phyloP scores from a whole-genome alignment of 1,284 basidiomycete species.

The Rugiboletus extremiorientalis region DNA sequence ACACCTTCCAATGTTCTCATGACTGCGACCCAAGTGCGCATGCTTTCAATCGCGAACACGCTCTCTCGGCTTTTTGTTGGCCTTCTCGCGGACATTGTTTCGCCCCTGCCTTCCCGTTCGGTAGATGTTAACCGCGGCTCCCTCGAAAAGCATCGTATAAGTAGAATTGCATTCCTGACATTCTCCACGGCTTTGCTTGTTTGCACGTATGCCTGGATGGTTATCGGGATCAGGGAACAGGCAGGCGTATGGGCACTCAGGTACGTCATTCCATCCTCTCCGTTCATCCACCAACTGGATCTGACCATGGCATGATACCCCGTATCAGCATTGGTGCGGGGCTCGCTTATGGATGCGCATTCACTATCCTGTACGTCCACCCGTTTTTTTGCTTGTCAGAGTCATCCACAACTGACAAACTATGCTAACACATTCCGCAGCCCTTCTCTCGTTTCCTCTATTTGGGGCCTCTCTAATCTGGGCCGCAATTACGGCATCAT shows the following conservation, averaged over 20 bases:
- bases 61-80: constrained; percentile 67
- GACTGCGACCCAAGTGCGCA: constrained; percentile 62
- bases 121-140: constrained; percentile 33
- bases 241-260: constrained; percentile 61
- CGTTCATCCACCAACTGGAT: background rate
- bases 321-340: constrained; percentile 53
- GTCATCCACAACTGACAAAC: background rate
- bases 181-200: constrained; percentile 48
- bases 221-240: constrained; percentile 46
- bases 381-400: background rate
- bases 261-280: constrained; percentile 35
- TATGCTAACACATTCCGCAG: constrained; percentile 38
- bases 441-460: constrained; percentile 64
- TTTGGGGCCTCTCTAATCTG: constrained; percentile 67
- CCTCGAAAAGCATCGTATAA: constrained; percentile 52
- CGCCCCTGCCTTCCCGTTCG: constrained; percentile 50
- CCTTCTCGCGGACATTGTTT: constrained; percentile 65
- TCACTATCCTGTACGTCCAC: constrained; percentile 62
- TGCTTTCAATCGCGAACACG: constrained; percentile 70
- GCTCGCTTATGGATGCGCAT: constrained; percentile 63
- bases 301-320: background rate
- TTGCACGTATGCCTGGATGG: constrained; percentile 54
- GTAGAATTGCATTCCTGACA: constrained; percentile 58
- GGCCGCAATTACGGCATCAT: constrained; percentile 75
- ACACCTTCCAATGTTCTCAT: constrained; percentile 33